Base-by-base conservation (phyloP, 331 rosid genomes). In the Prunus yedoensis region DNA sequence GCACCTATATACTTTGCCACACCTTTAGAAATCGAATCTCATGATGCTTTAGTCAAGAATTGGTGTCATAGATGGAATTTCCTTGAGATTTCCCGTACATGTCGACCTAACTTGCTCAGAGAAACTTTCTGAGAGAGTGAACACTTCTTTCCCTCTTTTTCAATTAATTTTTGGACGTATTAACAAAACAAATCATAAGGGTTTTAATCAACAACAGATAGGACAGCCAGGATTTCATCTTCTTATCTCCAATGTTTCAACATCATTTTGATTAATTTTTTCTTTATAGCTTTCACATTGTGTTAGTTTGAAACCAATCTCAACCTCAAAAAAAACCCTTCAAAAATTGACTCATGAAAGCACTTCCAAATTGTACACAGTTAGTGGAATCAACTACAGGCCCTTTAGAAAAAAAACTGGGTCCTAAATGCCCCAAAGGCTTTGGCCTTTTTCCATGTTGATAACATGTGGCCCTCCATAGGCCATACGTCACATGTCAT, bases 211-310 rank as follows among this genome's bases (percentile, higher is more conserved):
- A 35, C 41, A 6, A 16, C 17, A 63, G 25, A 63, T 63, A 30
- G 50, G 54, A 73, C 75, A 68, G 83, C 76, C 77, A 49, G 41
- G 41, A 35, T 35, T 57, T 35, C 12, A 45, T 60, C 35, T 25
- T 56, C 71, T 65, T 20, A 80, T 78, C 46, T 16, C 77, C 69
- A 78, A 73, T 71, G 79, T 66, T 67, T 76, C 73, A 77, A 73
- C 73, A 76, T 77, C 78, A 77, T 56, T 50, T 70, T 52, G 20
- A 71, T 70, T 16, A 41, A 23, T 5, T 5, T 35, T 15, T 20
- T 57, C 62, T 57, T 16, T 41, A 59, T n/a, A 27, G 59, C 50
- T 68, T 57, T 76, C 74, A 46, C 35, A 57, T 1, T 32, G 18
- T 0, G 52, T 49, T 13, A 14, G 10, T 60, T 60, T 54, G 13